These are phyloP conservation scores for Exophiala phaeomuriformis DNA, from an alignment of 2,329 filamentous ascomycete genomes.

Conservation along the genomic window DNA sequence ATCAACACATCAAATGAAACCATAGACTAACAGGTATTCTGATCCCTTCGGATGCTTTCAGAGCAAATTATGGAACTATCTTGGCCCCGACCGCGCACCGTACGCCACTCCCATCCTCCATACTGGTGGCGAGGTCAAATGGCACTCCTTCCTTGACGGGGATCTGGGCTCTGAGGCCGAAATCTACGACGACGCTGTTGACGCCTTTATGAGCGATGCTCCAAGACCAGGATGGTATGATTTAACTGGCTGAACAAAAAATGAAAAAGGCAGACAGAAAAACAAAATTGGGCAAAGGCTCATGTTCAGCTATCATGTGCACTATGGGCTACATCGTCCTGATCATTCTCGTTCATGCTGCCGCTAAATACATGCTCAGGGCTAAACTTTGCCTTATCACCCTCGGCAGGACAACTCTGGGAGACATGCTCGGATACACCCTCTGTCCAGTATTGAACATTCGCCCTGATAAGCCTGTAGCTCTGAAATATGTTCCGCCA, in stretches of 20 bases:
- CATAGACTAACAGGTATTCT: no score
- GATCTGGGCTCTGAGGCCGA: slow-evolving; percentile 22
- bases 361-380: slow-evolving; percentile 18
- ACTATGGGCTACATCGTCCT: slow-evolving; percentile 18
- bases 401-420: slow-evolving; percentile 10
- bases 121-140: slow-evolving; percentile 23
- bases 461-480: slow-evolving; percentile 11
- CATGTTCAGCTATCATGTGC: slow-evolving; percentile 18
- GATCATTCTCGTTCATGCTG: slow-evolving; percentile 17
- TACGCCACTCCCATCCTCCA: slow-evolving; percentile 22
- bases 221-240: slow-evolving; percentile 2
- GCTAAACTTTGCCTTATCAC: slow-evolving; percentile 2
- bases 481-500: slow-evolving; percentile 14
- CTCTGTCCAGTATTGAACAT: slow-evolving; percentile 12
- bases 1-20: neutral
- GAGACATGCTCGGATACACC: slow-evolving; percentile 18
- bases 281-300: neutral
- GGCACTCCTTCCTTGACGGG: slow-evolving; percentile 24
- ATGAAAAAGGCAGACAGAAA: neutral
- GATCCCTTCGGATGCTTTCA: neutral
- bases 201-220: slow-evolving; percentile 19
- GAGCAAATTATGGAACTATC: slow-evolving; percentile 21
- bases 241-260: neutral
- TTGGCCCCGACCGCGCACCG: slow-evolving; percentile 24
- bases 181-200: slow-evolving; percentile 12